These are phyloP conservation scores for Ottelia alismoides DNA, from an alignment of 106 monocot genomes.

Conservation along the genomic window DNA sequence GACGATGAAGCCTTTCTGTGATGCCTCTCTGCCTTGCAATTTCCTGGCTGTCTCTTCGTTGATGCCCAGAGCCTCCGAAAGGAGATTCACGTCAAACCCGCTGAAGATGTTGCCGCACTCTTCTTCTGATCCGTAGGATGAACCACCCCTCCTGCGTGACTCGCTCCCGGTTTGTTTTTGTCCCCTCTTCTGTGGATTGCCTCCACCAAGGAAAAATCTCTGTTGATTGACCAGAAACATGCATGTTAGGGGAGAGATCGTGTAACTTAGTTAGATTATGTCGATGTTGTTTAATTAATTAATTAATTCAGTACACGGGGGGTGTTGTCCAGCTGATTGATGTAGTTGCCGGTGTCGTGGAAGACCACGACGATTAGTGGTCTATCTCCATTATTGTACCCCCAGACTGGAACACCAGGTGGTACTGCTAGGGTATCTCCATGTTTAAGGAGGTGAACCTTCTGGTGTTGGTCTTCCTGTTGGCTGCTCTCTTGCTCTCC, in stretches of 20 bases:
- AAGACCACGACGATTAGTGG: conserved; percentile 22
- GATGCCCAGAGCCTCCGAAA: conserved; percentile 23
- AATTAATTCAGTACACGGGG: conserved; percentile 20
- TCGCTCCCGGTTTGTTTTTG: too few species aligned
- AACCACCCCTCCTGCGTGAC: not conserved
- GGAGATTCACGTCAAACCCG: conserved; percentile 28
- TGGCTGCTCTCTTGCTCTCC: conserved; percentile 30
- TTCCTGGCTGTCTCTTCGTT: conserved; percentile 18
- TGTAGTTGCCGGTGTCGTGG: conserved; percentile 26
- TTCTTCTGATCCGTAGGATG: too few species aligned
- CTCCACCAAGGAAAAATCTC: conserved; percentile 3
- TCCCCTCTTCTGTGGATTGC: not conserved
- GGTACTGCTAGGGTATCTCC: conserved; percentile 50
- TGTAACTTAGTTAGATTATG: too few species aligned
- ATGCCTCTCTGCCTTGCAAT: conserved; percentile 28
- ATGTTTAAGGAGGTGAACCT: conserved; percentile 27
- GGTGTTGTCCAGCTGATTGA: conserved; percentile 41
- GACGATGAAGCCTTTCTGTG: conserved; percentile 18
- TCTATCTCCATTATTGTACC: conserved; percentile 47
- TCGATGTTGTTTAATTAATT: too few species aligned
- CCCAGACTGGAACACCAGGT: conserved; percentile 42
- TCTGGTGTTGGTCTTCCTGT: too few species aligned
- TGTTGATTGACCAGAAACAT: not conserved
- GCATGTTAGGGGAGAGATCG: too few species aligned
- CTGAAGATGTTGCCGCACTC: conserved; percentile 23